Evolutionary conservation across 306 rosid genomes (phyloP).

Genomic region (Oxytropis ochrocephala): DNA sequence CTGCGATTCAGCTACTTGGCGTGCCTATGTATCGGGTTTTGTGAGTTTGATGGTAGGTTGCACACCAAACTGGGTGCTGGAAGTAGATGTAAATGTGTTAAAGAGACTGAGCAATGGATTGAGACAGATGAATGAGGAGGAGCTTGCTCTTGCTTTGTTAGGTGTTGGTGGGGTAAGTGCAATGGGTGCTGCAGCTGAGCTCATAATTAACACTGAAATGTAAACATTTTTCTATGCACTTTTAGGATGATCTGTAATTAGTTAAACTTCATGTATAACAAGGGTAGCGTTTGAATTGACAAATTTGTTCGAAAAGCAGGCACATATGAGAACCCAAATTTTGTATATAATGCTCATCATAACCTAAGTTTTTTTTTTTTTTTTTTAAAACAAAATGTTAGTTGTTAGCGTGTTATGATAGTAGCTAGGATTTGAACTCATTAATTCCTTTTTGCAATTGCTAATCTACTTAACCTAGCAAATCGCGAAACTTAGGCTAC

Average conservation of each 20-base stretch:
- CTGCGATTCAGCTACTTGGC: slow-evolving; percentile 86
- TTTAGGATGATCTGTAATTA: slow-evolving; percentile 19
- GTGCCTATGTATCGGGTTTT: slow-evolving; percentile 73
- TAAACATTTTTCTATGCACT: slow-evolving; percentile 20
- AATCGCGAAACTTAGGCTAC: no score
- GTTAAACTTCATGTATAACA: slow-evolving; percentile 17
- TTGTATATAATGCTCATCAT: slow-evolving; percentile 9
- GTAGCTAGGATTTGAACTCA: no score
- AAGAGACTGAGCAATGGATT: slow-evolving; percentile 79
- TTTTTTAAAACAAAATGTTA: no score
- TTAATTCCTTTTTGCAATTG: no score
- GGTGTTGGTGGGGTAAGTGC: slow-evolving; percentile 64
- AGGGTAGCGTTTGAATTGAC: neutral
- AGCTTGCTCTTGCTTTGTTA: slow-evolving; percentile 81
- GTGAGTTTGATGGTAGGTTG: slow-evolving; percentile 82
- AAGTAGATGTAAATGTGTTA: slow-evolving; percentile 67
- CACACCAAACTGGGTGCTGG: slow-evolving; percentile 80
- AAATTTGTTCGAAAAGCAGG: slow-evolving; percentile 17
- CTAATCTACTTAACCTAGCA: no score
- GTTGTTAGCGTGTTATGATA: neutral
- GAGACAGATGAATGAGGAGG: slow-evolving; percentile 72
- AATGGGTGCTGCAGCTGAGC: slow-evolving; percentile 88
- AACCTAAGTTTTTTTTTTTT: neutral
- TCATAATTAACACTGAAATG: slow-evolving; percentile 51
- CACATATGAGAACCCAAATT: slow-evolving; percentile 1